These are phyloP conservation scores for Echria macrotheca DNA, from an alignment of 495 filamentous ascomycete species.

Conservation along the genomic window DNA sequence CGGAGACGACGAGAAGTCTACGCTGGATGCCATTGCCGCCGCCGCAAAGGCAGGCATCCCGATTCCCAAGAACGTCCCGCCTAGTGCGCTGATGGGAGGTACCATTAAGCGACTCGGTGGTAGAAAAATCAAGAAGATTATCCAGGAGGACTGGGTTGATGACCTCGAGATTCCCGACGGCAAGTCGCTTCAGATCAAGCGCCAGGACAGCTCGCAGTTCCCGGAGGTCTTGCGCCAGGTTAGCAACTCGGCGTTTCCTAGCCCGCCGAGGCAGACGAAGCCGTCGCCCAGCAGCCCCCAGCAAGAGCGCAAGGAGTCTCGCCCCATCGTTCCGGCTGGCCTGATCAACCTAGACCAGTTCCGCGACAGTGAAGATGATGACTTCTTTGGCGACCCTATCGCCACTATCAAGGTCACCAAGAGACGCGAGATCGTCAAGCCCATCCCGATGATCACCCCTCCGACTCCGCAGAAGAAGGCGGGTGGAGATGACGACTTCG, in stretches of 20 bases:
- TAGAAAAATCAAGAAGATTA: conserved; percentile 69
- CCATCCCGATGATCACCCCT: conserved; percentile 51
- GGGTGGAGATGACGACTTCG: conserved; percentile 59
- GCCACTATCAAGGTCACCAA: conserved; percentile 66
- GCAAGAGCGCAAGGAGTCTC: conserved; percentile 24
- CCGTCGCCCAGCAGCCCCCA: conserved; percentile 13
- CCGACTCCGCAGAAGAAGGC: conserved; percentile 43
- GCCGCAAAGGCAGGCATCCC: conserved; percentile 88
- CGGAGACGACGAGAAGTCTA: conserved; percentile 73
- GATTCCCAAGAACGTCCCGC: conserved; percentile 81
- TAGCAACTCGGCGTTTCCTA: conserved; percentile 39
- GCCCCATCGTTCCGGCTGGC: conserved; percentile 23
- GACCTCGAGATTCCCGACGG: conserved; percentile 77
- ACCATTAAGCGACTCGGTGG: conserved; percentile 89
- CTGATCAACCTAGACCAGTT: conserved; percentile 53
- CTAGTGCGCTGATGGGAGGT: conserved; percentile 87
- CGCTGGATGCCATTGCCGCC: conserved; percentile 75
- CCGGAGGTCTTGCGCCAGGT: conserved; percentile 66
- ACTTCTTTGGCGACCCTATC: conserved; percentile 55
- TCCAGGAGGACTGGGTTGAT: conserved; percentile 85
- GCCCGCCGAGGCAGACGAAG: conserved; percentile 34
- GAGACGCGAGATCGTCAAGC: conserved; percentile 47
- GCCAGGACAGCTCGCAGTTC: conserved; percentile 52
- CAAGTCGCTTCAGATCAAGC: conserved; percentile 57
- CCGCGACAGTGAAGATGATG: conserved; percentile 53